phyloP scores from a whole-genome alignment of 139 green algal genomes.

The Eudorina sp. region DNA sequence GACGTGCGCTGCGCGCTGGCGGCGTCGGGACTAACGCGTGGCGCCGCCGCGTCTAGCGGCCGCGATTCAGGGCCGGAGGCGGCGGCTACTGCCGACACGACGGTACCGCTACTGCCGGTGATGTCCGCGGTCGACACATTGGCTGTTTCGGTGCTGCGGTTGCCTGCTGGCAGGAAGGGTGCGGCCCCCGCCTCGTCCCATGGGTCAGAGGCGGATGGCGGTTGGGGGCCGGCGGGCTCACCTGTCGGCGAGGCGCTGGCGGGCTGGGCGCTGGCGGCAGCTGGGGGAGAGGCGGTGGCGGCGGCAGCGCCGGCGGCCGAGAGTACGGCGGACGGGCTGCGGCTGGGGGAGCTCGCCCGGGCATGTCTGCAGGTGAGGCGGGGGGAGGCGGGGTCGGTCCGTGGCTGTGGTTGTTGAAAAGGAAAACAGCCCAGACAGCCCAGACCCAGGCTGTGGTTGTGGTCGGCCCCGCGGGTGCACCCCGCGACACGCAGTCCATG shows the following conservation, averaged over 20 bases:
- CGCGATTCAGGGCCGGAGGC: neutral
- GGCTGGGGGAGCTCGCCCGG: neutral
- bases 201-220: too few species aligned
- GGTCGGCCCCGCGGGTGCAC: too few species aligned
- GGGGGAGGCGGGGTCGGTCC: too few species aligned
- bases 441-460: too few species aligned
- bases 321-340: neutral
- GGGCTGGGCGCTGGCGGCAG: slow-evolving; percentile 13
- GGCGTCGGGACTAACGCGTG: neutral
- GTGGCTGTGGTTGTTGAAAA: too few species aligned
- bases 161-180: neutral
- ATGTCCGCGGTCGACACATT: neutral
- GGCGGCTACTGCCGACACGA: neutral
- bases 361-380: slow-evolving; percentile 17
- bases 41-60: neutral
- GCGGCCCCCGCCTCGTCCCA: neutral
- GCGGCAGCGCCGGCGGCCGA: neutral
- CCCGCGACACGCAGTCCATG: too few species aligned
- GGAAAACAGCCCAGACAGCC: too few species aligned
- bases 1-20: neutral
- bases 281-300: neutral
- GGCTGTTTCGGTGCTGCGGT: slow-evolving; percentile 10
- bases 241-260: neutral
- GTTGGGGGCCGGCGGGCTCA: neutral
- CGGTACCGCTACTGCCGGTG: neutral